These are phyloP conservation scores for Pichia gijzeniarum DNA, from an alignment of 805 yeast genomes.

Conservation along the genomic window DNA sequence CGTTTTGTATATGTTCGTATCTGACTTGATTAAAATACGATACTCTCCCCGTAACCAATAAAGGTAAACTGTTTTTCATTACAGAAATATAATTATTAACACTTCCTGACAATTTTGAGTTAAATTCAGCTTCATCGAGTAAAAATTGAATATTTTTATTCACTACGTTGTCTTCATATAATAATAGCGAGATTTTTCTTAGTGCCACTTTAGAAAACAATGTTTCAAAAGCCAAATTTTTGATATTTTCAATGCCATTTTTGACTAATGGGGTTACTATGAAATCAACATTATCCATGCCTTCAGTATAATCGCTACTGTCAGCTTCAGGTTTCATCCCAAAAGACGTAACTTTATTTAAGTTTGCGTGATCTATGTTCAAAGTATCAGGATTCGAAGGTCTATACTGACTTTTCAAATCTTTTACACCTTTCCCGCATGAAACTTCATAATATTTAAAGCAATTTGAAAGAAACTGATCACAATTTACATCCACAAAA, in stretches of 20 bases:
- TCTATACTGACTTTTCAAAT: not conserved
- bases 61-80: slow-evolving; percentile 4
- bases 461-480: slow-evolving; percentile 1
- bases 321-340: too few relatives aligned
- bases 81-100: slow-evolving; percentile 5
- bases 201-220: not conserved
- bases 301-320: too few relatives aligned
- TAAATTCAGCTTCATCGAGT: not conserved
- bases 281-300: too few relatives aligned
- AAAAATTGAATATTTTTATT: not conserved
- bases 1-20: not conserved
- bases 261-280: not conserved
- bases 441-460: slow-evolving; percentile 1
- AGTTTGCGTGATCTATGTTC: not conserved
- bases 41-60: not conserved
- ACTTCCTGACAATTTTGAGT: not conserved
- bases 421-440: not conserved
- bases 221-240: not conserved
- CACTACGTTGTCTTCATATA: not conserved
- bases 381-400: not conserved
- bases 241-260: not conserved
- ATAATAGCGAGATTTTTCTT: not conserved
- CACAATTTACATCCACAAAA: not conserved
- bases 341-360: not conserved
- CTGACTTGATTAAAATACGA: slow-evolving; percentile 10